A percentile compares a stretch with the other conserved stretches of the same genome.
phyloP scores from a whole-genome alignment of 371 early-diverging fungal species.

The Umbelopsis sp. region DNA sequence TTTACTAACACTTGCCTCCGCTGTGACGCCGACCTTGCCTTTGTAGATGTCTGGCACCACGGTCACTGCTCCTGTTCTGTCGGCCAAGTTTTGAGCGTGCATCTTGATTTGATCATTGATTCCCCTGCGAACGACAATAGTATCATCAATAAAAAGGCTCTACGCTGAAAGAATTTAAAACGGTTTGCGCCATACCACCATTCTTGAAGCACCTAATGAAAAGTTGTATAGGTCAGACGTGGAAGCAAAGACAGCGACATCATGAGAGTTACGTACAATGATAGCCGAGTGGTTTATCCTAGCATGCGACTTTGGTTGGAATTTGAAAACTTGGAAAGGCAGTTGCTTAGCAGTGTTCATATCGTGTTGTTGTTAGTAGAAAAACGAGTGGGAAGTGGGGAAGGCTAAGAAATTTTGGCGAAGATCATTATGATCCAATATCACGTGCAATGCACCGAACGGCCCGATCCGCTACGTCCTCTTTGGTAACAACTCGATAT shows the following conservation, averaged over 20 bases:
- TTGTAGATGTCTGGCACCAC: slow-evolving; percentile 60
- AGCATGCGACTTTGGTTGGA: slow-evolving; percentile 28
- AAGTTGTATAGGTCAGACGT: neutral
- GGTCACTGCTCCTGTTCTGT: slow-evolving; percentile 48
- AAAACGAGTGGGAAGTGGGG: neutral
- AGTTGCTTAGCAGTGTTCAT: slow-evolving; percentile 18
- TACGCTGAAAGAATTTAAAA: neutral
- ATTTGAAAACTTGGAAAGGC: slow-evolving; percentile 34
- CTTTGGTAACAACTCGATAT: too few relatives aligned
- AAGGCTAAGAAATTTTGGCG: too few relatives aligned
- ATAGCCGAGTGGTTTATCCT: slow-evolving; percentile 34
- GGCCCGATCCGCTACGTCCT: too few relatives aligned
- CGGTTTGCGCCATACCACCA: slow-evolving; percentile 29
- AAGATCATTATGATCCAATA: too few relatives aligned
- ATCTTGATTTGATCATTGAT: slow-evolving; percentile 50
- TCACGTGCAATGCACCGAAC: too few relatives aligned
- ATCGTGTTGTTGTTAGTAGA: neutral
- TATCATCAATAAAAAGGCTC: neutral
- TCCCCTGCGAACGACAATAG: slow-evolving; percentile 32
- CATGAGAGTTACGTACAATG: slow-evolving; percentile 29
- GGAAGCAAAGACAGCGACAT: neutral
- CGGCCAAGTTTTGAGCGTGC: slow-evolving; percentile 55
- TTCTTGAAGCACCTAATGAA: slow-evolving; percentile 40
- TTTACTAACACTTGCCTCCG: slow-evolving; percentile 36
- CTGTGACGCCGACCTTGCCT: slow-evolving; percentile 53